Conservation (phyloP, 129 eudicot genomes). For the Escallonia herrerae region DNA sequence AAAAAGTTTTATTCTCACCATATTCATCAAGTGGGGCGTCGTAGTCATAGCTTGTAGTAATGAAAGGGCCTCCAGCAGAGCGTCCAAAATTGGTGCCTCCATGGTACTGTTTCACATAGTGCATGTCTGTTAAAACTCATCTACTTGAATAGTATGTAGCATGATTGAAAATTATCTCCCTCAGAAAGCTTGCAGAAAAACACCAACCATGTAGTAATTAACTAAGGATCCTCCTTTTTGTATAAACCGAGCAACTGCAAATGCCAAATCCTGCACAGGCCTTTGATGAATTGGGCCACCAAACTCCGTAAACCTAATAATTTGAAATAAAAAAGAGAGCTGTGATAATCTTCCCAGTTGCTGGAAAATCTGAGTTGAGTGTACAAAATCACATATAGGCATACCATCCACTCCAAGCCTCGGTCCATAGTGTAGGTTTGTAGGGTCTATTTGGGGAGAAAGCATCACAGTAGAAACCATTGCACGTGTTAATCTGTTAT, state of each 20-base stretch:
- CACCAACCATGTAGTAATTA: conserved; percentile 34
- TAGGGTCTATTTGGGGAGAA: conserved; percentile 77
- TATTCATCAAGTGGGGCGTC: conserved; percentile 76
- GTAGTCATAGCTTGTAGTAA: conserved; percentile 58
- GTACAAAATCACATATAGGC: background rate
- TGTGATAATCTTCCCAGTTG: background rate
- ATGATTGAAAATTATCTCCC: background rate
- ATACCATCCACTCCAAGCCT: too few species aligned
- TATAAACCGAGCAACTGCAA: conserved; percentile 30
- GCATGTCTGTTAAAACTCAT: too few species aligned
- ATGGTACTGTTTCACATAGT: conserved; percentile 29
- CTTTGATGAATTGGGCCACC: conserved; percentile 26
- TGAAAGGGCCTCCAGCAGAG: conserved; percentile 64
- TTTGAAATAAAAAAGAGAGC: background rate
- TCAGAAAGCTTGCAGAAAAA: background rate
- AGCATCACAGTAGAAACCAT: conserved; percentile 87
- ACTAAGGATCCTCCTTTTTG: conserved; percentile 35
- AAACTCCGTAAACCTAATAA: conserved; percentile 22
- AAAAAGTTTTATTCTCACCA: conserved; percentile 19
- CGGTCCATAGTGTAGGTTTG: conserved; percentile 84
- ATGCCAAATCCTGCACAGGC: conserved; percentile 32
- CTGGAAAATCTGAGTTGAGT: background rate
- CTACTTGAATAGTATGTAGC: too few species aligned
- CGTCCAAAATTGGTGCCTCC: conserved; percentile 74
- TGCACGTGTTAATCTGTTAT: conserved; percentile 89